Conservation (phyloP, 2,329 filamentous ascomycete species). For the Pseudogymnoascus sp. region DNA sequence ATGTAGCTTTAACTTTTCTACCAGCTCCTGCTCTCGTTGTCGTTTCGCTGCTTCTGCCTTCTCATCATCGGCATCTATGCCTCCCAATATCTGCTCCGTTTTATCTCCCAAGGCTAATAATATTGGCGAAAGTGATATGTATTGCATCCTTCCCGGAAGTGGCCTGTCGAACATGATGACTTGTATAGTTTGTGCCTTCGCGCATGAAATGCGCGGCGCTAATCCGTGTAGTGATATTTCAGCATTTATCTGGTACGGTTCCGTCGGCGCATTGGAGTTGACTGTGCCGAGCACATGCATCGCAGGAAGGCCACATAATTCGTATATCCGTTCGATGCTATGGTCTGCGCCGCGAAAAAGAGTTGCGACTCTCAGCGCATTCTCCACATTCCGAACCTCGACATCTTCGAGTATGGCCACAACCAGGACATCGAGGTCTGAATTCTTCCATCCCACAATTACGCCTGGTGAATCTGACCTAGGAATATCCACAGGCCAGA, state of each 20-base stretch:
- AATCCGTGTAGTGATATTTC: conserved; percentile 31
- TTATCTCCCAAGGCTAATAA: conserved; percentile 78
- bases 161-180: conserved; percentile 85
- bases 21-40: conserved; percentile 55
- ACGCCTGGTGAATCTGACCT: conserved; percentile 69
- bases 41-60: conserved; percentile 50
- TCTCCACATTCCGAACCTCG: conserved; percentile 71
- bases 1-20: conserved; percentile 83
- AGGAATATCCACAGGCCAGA: conserved; percentile 87
- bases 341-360: conserved; percentile 78
- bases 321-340: conserved; percentile 70
- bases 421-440: conserved; percentile 80
- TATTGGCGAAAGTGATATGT: conserved; percentile 85
- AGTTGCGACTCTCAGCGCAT: conserved; percentile 74
- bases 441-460: conserved; percentile 93
- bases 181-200: conserved; percentile 67
- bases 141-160: conserved; percentile 84
- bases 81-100: conserved; percentile 37
- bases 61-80: conserved; percentile 66
- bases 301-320: conserved; percentile 71
- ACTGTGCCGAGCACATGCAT: conserved; percentile 82
- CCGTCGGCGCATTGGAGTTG: conserved; percentile 56
- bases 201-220: conserved; percentile 67
- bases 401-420: conserved; percentile 85
- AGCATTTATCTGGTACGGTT: conserved; percentile 62